phyloP scores from a whole-genome alignment of 108 stramenopile species.

The Fragilariopsis cylindrus region DNA sequence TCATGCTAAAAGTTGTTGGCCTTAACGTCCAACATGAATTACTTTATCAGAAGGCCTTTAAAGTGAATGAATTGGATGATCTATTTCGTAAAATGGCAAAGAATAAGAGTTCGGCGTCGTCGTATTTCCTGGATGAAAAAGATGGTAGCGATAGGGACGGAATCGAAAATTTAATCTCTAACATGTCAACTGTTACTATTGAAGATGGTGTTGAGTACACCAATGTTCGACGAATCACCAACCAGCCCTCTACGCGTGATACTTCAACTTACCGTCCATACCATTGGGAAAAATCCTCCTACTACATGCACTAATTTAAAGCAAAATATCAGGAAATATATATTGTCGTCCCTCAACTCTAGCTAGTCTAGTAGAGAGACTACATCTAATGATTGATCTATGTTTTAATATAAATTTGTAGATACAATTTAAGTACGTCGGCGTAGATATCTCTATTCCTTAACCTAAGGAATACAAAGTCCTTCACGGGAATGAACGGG shows the following conservation, averaged over 20 bases:
- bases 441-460: no score
- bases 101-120: background rate
- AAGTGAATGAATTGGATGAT: slow-evolving; percentile 23
- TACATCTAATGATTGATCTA: no score
- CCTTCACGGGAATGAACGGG: no score
- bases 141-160: background rate
- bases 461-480: no score
- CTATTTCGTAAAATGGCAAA: background rate
- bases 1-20: slow-evolving; percentile 38
- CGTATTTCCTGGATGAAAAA: background rate
- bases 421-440: no score
- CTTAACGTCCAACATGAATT: slow-evolving; percentile 15
- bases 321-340: no score
- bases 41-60: slow-evolving; percentile 35
- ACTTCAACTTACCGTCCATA: background rate
- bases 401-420: no score
- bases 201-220: background rate
- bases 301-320: no score
- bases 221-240: background rate
- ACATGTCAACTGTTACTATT: background rate
- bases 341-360: no score
- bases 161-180: background rate
- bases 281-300: background rate
- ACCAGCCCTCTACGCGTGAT: background rate
- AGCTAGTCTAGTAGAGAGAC: no score